Evolutionary conservation across 1,284 basidiomycete species (phyloP).

Genomic region (Peniophora sp.): DNA sequence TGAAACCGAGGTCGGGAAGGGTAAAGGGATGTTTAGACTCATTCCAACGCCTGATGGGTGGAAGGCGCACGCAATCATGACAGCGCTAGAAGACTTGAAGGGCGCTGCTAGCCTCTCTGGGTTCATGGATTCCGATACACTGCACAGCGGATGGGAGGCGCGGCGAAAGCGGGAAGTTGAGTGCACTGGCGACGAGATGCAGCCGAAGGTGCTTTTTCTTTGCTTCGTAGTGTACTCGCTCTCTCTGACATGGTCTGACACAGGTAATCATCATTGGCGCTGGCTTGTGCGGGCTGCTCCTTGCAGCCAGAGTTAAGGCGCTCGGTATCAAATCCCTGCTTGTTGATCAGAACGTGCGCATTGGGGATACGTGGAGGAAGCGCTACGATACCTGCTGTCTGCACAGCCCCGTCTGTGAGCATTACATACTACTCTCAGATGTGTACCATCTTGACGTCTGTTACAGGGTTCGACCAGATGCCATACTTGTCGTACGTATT

Average conservation of each 20-base stretch:
- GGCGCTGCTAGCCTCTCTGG: background rate
- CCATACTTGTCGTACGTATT: conserved; percentile 43
- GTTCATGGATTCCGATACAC: background rate
- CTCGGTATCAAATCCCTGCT: conserved; percentile 4
- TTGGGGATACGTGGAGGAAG: background rate
- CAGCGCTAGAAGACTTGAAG: conserved; percentile 41
- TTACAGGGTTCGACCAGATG: conserved; percentile 46
- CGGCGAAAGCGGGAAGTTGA: background rate
- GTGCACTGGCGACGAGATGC: background rate
- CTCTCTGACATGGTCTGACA: background rate
- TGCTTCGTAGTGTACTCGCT: background rate
- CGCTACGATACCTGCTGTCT: background rate
- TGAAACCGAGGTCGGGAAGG: conserved; percentile 36
- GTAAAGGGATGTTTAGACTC: conserved; percentile 40
- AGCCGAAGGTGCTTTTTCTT: background rate
- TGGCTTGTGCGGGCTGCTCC: background rate
- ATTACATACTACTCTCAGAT: conserved; percentile 8
- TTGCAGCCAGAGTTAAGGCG: background rate
- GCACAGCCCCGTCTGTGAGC: background rate
- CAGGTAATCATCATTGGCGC: background rate
- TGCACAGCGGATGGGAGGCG: background rate
- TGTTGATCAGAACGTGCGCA: background rate
- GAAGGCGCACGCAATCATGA: conserved; percentile 47
- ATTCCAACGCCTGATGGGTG: conserved; percentile 38
- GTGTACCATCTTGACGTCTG: background rate